These are phyloP conservation scores for Solanum lignicaule DNA, from an alignment of 257 asterid genomes.

Conservation along the genomic window DNA sequence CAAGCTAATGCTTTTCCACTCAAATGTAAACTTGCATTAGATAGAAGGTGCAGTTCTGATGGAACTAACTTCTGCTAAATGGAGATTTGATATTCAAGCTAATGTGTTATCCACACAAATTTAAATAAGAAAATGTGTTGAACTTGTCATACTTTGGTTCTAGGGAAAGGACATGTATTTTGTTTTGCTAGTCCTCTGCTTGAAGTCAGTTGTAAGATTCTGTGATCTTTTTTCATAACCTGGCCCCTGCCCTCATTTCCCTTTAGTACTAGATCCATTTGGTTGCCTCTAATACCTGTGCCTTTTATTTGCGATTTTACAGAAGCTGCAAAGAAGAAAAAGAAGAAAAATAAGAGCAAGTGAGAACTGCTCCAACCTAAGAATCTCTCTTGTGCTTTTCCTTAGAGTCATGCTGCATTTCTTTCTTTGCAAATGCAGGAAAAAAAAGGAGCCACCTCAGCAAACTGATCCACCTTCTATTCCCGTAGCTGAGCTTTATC, in stretches of 20 bases:
- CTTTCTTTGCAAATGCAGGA: constrained; percentile 37
- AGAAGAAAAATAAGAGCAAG: constrained; percentile 93
- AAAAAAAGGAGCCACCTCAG: constrained; percentile 62
- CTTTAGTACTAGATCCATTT: background rate
- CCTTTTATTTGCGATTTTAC: constrained; percentile 13
- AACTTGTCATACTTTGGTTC: background rate
- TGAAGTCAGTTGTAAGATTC: background rate
- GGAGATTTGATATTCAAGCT: background rate
- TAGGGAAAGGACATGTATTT: background rate
- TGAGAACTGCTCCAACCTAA: constrained; percentile 22
- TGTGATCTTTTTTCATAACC: background rate
- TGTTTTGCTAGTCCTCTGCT: background rate
- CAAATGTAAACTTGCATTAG: background rate
- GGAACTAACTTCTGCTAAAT: background rate
- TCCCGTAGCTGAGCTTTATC: constrained; percentile 70
- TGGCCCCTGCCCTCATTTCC: background rate
- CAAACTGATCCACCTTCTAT: constrained; percentile 92
- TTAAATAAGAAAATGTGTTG: background rate
- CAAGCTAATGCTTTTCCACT: background rate
- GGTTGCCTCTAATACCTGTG: constrained; percentile 1
- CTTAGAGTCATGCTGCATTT: background rate
- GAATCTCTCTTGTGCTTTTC: constrained; percentile 2
- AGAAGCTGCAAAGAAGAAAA: constrained; percentile 92
- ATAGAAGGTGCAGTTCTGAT: background rate
- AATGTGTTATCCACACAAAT: background rate